Evolutionary conservation across 331 rosid species (phyloP).

Genomic region (Pyracantha coccinea): DNA sequence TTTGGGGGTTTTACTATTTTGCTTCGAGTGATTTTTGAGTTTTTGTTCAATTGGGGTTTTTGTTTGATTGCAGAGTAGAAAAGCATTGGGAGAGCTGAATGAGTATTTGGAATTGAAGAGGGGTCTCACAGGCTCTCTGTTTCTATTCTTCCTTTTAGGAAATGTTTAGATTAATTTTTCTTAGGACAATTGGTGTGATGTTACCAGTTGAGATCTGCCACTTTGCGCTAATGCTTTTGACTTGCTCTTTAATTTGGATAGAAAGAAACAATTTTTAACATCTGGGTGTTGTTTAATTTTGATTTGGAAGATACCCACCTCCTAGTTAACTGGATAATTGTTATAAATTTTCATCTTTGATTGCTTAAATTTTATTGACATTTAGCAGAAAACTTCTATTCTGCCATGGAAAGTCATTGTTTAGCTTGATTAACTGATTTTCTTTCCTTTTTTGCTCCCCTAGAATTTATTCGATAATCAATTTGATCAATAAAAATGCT

Average conservation of each 20-base stretch:
- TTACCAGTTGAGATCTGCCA: constrained; percentile 52
- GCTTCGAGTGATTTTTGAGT: neutral
- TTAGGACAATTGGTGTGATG: neutral
- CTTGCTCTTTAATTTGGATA: constrained; percentile 13
- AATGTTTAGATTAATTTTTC: too few species aligned
- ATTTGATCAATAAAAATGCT: neutral
- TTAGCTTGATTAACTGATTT: neutral
- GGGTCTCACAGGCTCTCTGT: too few species aligned
- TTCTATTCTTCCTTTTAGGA: too few species aligned
- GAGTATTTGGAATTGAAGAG: too few species aligned
- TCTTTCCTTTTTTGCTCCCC: neutral
- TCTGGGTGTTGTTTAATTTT: constrained; percentile 13
- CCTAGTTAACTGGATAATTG: constrained; percentile 8
- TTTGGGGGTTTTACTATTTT: neutral
- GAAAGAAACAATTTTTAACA: constrained; percentile 6
- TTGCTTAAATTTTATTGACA: constrained; percentile 5
- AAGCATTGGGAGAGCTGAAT: too few species aligned
- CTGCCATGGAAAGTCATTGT: neutral
- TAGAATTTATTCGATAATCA: neutral
- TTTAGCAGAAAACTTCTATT: constrained; percentile 8
- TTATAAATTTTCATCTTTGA: neutral
- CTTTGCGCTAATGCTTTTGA: constrained; percentile 32
- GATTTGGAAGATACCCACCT: constrained; percentile 9
- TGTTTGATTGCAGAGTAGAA: neutral
- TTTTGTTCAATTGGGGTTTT: too few species aligned